Evolutionary conservation across 2,329 filamentous ascomycete genomes (phyloP), one percentile per base, ranked within the genome.

Genomic region (Pseudogymnoascus destructans): DNA sequence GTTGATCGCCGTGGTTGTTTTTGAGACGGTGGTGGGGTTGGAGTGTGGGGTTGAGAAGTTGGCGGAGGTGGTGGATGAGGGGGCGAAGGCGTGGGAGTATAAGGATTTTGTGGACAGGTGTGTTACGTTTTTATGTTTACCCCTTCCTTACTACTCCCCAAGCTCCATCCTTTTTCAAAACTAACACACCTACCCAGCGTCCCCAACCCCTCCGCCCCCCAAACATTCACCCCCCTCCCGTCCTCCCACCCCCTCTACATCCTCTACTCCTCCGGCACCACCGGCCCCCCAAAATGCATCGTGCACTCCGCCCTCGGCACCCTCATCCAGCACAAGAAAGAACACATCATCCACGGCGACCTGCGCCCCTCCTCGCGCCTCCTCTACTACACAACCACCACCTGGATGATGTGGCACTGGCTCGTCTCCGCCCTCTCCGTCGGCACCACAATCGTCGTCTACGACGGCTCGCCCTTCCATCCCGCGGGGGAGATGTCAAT

Each of bases 341-440:
- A 97, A 70, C 91, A 95, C 68, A 79, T 86, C 52, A 77, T 97
- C 2, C 92, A 97, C 69, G 88, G 87, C 69, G 89, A 90, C 19
- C 82, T 98, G 62, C 77, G 79, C 7, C 79, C 85, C 0, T 74
- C 77, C 1, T 88, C 90, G 40, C 80, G 85, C 17, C 78, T 96
- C 67, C 87, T 96, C 71, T 96, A 96, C 74, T 96, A 91, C 73
- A 95, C 90, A 1, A 96, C 91, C 3, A 90, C 86, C 9, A 95
- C 89, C 0, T 96, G 91, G 93, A 97, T 98, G 91, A 97, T 97
- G 92, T 96, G 91, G 90, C 92, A 97, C 70, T 97, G 92, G 91
- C 84, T 91, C 38, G 80, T 96, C 17, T 92, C 89, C 0, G 89
- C 85, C 5, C 81, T 97, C 3, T 87, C 91, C 8, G 84, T 82